Evolutionary conservation across 108 stramenopile species (phyloP).

Genomic region (Nitzschia sp.): DNA sequence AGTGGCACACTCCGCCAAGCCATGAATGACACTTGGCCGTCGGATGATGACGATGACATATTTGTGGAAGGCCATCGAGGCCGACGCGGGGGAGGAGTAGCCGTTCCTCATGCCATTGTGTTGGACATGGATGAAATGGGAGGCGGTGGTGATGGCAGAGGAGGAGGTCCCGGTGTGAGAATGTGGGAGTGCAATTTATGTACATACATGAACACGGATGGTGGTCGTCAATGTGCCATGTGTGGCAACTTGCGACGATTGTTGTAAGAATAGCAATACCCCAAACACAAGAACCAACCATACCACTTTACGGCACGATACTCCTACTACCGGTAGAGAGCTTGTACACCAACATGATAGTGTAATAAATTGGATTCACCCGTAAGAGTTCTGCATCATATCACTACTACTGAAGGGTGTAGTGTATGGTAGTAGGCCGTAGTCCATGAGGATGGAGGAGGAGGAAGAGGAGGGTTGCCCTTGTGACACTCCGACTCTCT

Average conservation of each 20-base stretch:
- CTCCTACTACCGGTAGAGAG: no score
- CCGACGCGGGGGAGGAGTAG: not conserved
- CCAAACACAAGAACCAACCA: no score
- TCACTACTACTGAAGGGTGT: no score
- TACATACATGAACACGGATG: conserved; percentile 46
- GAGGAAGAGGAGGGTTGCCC: no score
- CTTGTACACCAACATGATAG: no score
- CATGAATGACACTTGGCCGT: conserved; percentile 2
- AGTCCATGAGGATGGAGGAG: no score
- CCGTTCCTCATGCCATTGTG: not conserved
- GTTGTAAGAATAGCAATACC: no score
- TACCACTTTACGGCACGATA: no score
- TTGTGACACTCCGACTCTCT: no score
- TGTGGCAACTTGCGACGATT: conserved; percentile 24
- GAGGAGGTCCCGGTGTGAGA: not conserved
- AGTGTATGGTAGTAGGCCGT: no score
- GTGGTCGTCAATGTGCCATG: conserved; percentile 42
- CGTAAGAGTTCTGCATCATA: no score
- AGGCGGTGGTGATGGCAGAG: not conserved
- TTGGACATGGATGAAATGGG: conserved; percentile 1
- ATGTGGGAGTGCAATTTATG: conserved; percentile 42
- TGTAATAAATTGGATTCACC: no score
- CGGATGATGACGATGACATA: not conserved
- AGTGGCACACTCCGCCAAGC: not conserved
- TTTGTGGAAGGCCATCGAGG: not conserved